A percentile compares a stretch with the other conserved stretches of the same genome.
These are phyloP conservation scores for Coffea canephora DNA, from an alignment of 257 asterid genomes.

Conservation along the genomic window DNA sequence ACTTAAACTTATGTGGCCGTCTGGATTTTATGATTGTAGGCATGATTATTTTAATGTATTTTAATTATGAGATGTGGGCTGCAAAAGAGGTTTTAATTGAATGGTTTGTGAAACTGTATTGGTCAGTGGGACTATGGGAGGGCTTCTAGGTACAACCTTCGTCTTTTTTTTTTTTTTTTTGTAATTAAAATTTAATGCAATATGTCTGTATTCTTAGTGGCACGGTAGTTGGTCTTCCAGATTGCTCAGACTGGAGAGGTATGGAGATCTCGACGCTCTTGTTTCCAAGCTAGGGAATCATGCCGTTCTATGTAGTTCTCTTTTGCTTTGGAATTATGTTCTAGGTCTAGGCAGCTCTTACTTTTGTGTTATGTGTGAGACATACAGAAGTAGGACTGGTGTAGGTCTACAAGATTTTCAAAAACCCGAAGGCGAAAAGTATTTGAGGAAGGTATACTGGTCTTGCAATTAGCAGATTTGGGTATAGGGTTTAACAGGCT, in stretches of 20 bases:
- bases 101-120: neutral
- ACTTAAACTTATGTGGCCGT: constrained; percentile 1
- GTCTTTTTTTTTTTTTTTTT: neutral
- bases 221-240: neutral
- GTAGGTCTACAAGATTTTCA: no score
- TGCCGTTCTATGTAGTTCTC: no score
- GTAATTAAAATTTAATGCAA: no score
- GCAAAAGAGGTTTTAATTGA: neutral
- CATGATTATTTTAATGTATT: constrained; percentile 11
- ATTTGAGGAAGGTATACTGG: neutral
- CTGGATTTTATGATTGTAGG: constrained; percentile 9
- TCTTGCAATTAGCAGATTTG: neutral
- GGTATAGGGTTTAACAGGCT: no score
- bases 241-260: neutral
- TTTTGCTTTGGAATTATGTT: no score
- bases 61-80: constrained; percentile 10
- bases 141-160: neutral
- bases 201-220: neutral
- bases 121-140: neutral
- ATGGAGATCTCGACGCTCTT: neutral
- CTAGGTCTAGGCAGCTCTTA: no score
- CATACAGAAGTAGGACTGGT: neutral
- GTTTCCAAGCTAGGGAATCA: no score
- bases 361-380: no score
- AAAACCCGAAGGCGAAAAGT: no score